Evolutionary conservation across 2,329 filamentous ascomycete genomes (phyloP).

Genomic region (Alternaria incomplexa): DNA sequence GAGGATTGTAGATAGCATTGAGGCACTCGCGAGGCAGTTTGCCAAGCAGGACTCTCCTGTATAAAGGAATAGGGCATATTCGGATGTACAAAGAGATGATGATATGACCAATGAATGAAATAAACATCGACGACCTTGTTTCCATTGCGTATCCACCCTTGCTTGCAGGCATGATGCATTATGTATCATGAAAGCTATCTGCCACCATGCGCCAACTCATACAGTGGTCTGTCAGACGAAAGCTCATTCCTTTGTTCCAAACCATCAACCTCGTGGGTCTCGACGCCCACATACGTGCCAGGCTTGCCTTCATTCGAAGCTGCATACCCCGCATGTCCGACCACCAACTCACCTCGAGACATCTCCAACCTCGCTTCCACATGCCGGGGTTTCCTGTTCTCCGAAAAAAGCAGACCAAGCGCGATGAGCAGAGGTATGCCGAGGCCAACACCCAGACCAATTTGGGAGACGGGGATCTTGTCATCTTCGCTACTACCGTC

Average conservation of each 20-base stretch:
- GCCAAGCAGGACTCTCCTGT: slow-evolving; percentile 50
- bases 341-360: neutral
- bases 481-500: neutral
- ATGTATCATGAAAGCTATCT: neutral
- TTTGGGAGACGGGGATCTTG: neutral
- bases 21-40: slow-evolving; percentile 49
- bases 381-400: neutral
- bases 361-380: neutral
- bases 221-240: neutral
- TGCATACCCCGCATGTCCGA: neutral
- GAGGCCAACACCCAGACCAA: neutral
- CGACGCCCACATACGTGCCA: neutral
- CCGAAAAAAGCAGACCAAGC: neutral
- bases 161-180: neutral
- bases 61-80: slow-evolving; percentile 11
- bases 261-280: neutral
- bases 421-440: slow-evolving; percentile 1
- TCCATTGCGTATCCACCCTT: neutral
- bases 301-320: neutral
- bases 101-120: neutral
- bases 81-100: neutral
- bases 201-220: neutral
- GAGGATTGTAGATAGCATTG: slow-evolving; percentile 51
- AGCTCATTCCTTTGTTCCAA: neutral
- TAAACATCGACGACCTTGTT: neutral